Evolutionary conservation across 768 basidiomycete genomes (phyloP), one percentile per base, ranked within the genome.

Genomic region (Termitomyces sp.): DNA sequence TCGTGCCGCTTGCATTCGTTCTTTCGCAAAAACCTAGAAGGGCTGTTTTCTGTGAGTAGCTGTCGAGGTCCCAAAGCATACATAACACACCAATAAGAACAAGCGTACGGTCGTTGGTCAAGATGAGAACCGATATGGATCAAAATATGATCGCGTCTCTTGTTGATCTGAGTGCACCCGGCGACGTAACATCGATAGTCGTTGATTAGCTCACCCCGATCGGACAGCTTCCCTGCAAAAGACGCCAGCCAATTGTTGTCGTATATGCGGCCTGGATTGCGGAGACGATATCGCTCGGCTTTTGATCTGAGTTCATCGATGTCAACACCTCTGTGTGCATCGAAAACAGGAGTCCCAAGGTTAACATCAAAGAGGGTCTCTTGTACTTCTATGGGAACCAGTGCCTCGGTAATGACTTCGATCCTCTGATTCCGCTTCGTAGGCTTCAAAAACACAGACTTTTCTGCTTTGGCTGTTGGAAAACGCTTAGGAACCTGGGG

Each of bases 1-100:
- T 87, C 85, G 58, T 89, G 88, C 27, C 88, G 81, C 65, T 87
- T 88, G 72, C 85, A 87, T 66, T 89, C 87, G 63, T 89, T 88
- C 67, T 85, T 88, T 57, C 88, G 83, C 57, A 87, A 65, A 71
- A 89, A 89, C 12, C 82, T 75, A 56, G 84, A 75, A 3, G 79
- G 68, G 65, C 88, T 89, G 51, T 12, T n/a, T 47, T 46, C 9
- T 53, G 16, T 63, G 53, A 54, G 47, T 48, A n/a, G 12, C 11
- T 3, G 34, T 27, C 21, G 21, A 54, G 32, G 11, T 28, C 16
- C 34, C 19, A 35, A 30, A 52, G 8, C 19, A 45, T 27, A 48
- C 47, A 35, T 23, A 45, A 76, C 83, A 58, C 64, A 88, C 88
- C 88, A 89, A 61, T 79, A 65, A n/a, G 73, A 62, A 61, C 88